Conservation (phyloP, 225 moss, liverwort and hornwort species). For the Bryum argenteum region DNA sequence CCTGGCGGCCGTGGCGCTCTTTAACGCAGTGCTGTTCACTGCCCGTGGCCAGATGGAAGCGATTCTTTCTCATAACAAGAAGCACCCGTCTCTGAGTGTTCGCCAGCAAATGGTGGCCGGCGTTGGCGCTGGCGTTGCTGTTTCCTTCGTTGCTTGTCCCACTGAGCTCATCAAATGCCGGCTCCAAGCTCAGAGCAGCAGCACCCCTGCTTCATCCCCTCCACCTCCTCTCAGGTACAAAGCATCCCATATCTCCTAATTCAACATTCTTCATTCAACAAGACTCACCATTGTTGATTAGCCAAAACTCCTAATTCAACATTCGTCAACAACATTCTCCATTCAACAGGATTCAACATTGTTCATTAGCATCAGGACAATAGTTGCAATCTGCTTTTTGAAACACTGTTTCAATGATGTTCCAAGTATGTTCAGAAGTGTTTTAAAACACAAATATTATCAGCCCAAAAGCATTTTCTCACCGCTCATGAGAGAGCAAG, state of each 20-base stretch:
- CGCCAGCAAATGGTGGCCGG: slow-evolving; percentile 65
- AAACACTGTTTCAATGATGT: too few relatives aligned
- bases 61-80: slow-evolving; percentile 41
- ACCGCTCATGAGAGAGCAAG: too few relatives aligned
- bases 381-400: too few relatives aligned
- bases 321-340: too few relatives aligned
- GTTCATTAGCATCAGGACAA: too few relatives aligned
- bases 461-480: too few relatives aligned
- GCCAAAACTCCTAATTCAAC: too few relatives aligned
- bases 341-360: too few relatives aligned
- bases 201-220: slow-evolving; percentile 2
- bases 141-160: slow-evolving; percentile 57
- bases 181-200: slow-evolving; percentile 69
- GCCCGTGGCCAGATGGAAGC: slow-evolving; percentile 84
- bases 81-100: slow-evolving; percentile 47
- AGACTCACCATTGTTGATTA: too few relatives aligned
- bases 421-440: too few relatives aligned
- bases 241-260: not conserved
- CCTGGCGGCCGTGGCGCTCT: slow-evolving; percentile 73
- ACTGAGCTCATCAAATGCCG: slow-evolving; percentile 58
- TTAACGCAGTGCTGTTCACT: slow-evolving; percentile 87
- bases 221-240: slow-evolving; percentile 1
- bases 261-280: too few relatives aligned
- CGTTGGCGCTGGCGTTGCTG: slow-evolving; percentile 50
- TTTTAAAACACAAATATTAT: too few relatives aligned